Evolutionary conservation across 139 green algal species (phyloP).

Genomic region (Klebsormidium nitens): DNA sequence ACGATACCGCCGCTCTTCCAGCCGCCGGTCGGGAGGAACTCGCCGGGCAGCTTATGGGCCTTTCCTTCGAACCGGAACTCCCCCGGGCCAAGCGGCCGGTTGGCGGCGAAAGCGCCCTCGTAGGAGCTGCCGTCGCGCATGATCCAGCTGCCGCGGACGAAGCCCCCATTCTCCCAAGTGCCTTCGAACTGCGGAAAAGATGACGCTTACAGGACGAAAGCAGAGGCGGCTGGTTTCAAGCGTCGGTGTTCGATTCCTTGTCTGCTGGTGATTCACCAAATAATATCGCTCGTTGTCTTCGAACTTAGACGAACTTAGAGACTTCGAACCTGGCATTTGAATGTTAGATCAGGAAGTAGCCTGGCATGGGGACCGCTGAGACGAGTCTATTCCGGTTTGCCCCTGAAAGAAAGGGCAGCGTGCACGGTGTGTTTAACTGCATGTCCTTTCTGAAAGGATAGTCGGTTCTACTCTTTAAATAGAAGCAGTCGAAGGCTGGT

Average conservation of each 20-base stretch:
- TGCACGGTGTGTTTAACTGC: no score
- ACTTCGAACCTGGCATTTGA: background rate
- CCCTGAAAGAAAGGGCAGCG: no score
- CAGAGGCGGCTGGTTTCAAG: background rate
- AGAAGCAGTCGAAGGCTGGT: no score
- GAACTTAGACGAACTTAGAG: background rate
- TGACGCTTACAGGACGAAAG: background rate
- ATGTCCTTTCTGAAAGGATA: no score
- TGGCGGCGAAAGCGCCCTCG: background rate
- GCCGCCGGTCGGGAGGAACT: background rate
- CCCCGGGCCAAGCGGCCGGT: background rate
- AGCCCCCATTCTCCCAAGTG: background rate
- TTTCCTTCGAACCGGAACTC: background rate
- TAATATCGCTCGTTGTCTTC: background rate
- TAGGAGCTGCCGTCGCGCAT: conserved; percentile 13
- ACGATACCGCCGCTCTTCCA: background rate
- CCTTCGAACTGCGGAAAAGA: conserved; percentile 5
- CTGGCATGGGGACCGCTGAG: no score
- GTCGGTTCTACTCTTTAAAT: no score
- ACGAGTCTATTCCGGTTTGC: no score
- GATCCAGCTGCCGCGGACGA: background rate
- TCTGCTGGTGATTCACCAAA: background rate
- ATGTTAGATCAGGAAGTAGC: background rate
- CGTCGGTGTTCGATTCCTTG: background rate
- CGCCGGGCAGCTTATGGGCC: background rate